These are phyloP conservation scores for Dissophora globulifera DNA, from an alignment of 192 early-diverging fungal species.

Conservation along the genomic window DNA sequence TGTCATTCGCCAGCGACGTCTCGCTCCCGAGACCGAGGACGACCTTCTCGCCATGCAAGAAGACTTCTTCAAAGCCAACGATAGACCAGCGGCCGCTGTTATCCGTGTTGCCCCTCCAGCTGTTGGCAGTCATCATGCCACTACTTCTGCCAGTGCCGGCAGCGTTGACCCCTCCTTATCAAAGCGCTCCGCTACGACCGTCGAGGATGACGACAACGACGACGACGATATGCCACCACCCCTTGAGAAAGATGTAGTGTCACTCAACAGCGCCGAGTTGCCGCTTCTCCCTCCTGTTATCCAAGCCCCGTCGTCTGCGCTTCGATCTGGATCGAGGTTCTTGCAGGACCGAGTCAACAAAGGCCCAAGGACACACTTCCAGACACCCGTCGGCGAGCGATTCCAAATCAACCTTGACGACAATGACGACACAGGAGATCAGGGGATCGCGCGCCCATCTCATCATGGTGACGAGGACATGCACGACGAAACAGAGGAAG, in stretches of 20 bases:
- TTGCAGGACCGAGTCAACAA: constrained; percentile 43
- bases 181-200: no score
- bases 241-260: constrained; percentile 41
- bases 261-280: constrained; percentile 13
- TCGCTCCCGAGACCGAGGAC: constrained; percentile 52
- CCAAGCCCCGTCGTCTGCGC: constrained; percentile 1
- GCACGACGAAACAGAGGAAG: constrained; percentile 42
- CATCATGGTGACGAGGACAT: background rate
- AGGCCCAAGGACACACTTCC: constrained; percentile 47
- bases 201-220: constrained; percentile 19
- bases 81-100: constrained; percentile 56
- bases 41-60: constrained; percentile 62
- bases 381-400: constrained; percentile 19
- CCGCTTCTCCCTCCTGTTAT: constrained; percentile 13
- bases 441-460: no score
- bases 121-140: constrained; percentile 17
- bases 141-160: no score
- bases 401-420: constrained; percentile 44
- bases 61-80: constrained; percentile 55
- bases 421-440: background rate
- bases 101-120: constrained; percentile 40
- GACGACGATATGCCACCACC: constrained; percentile 30
- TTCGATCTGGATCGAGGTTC: constrained; percentile 36
- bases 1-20: constrained; percentile 28
- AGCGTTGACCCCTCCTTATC: no score